Evolutionary conservation across 1,284 basidiomycete genomes (phyloP).

Genomic region (Rhodotorula sp.): DNA sequence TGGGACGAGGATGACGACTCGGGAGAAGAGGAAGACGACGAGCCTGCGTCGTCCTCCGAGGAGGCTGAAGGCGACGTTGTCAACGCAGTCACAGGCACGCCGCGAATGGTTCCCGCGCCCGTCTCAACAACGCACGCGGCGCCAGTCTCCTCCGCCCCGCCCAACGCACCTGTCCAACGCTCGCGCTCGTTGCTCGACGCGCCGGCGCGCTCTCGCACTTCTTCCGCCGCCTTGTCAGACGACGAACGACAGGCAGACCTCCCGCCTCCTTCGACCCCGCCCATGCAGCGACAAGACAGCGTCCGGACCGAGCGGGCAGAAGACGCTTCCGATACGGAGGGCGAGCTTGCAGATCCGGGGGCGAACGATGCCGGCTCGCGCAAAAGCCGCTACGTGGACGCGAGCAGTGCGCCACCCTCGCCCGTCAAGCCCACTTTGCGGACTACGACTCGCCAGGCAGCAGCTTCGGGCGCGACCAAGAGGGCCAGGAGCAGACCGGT

Average conservation of each 20-base stretch:
- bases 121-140: background rate
- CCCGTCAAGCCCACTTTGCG: conserved; percentile 4
- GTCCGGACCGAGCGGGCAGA: background rate
- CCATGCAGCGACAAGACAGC: background rate
- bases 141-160: background rate
- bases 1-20: conserved; percentile 44
- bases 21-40: conserved; percentile 17
- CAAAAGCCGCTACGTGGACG: conserved; percentile 17
- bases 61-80: background rate
- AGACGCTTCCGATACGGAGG: background rate
- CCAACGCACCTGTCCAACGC: background rate
- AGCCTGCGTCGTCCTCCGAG: background rate
- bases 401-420: conserved; percentile 33
- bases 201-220: conserved; percentile 22
- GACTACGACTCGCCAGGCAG: conserved; percentile 40
- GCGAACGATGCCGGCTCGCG: background rate
- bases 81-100: too few relatives aligned
- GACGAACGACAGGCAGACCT: conserved; percentile 1
- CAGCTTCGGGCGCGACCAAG: conserved; percentile 14
- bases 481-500: background rate
- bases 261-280: background rate
- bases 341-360: background rate
- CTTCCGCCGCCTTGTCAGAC: conserved; percentile 15
- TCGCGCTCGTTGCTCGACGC: background rate
- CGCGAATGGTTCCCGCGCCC: too few relatives aligned